Evolutionary conservation across 148 eudicot species (phyloP), one percentile per base, ranked within the genome.

Genomic region (Amaranthus cruentus): DNA sequence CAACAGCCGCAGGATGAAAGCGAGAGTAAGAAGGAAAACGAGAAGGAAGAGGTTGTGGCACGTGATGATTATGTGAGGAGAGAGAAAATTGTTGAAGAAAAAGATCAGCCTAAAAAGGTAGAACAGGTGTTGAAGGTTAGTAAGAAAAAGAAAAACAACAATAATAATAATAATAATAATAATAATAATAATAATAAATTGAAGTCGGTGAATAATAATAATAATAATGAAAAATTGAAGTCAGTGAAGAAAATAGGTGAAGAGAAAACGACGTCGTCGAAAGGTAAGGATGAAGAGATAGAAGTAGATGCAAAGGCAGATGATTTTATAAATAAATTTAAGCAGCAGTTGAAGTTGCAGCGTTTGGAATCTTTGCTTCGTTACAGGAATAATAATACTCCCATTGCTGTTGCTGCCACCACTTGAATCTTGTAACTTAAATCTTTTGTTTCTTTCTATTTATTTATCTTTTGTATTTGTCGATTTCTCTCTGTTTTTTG

Each of bases 271-370:
- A 44, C 67, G 76, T 7, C 73, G 78, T 47, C 18, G 2, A 74
- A n/a, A 15, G 46, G 82, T 43, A 48, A 62, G 44, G 18, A 47
- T 14, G 92, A 87, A 0, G 88, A 78, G 38, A 28, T 28, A 8
- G 86, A 18, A 51, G 96, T 92, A 44, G 97, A 92, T 55, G 86
- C 83, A 1, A 90, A 82, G 47, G 95, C 95, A 0, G 97, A 92
- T 63, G 95, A 89, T 70, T 92, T 92, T 46, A 92, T 92, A 0
- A 79, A 82, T 61, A 78, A 55, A 73, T 92, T 92, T 57, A 88
- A 85, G 76, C 97, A 92, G 79, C 92, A 92, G 82, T 66, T 92
- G 70, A 90, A 85, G 75, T 38, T 92, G 66, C 96, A 92, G 82
- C 80, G 96, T 71, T 67, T 90, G 13, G 92, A 90, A 14, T 92